Conservation (phyloP, 306 rosid genomes). For the Prinsepia uniflora region DNA sequence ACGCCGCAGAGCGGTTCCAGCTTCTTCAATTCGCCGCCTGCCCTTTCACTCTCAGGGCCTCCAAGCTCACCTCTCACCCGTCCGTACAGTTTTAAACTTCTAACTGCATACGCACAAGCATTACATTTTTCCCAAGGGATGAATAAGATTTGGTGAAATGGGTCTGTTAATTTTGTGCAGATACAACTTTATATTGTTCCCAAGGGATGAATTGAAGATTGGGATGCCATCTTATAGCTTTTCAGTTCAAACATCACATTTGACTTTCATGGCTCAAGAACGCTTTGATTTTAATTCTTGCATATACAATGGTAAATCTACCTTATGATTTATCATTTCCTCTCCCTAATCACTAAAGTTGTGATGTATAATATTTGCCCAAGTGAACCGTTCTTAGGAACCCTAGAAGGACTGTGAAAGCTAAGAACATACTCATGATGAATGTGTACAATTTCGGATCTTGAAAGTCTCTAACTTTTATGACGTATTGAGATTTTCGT, state of each 20-base stretch:
- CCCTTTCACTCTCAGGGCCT: constrained; percentile 56
- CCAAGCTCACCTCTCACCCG: constrained; percentile 68
- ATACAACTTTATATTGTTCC: constrained; percentile 76
- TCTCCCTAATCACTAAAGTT: not conserved
- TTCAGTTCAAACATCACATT: constrained; percentile 62
- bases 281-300: constrained; percentile 88
- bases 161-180: constrained; percentile 37
- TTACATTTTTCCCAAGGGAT: too few relatives aligned
- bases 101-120: too few relatives aligned
- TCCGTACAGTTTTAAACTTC: constrained; percentile 25
- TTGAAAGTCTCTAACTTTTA: not conserved
- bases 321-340: not conserved
- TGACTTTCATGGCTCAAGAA: constrained; percentile 67
- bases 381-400: not conserved
- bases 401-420: not conserved
- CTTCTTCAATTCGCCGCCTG: constrained; percentile 76
- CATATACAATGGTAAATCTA: constrained; percentile 62
- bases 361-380: not conserved
- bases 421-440: not conserved
- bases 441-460: not conserved
- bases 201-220: constrained; percentile 71
- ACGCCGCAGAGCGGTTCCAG: constrained; percentile 72
- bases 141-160: not conserved
- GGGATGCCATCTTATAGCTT: constrained; percentile 90
- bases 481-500: constrained; percentile 13